Percentiles rank a stretch among this genome's conserved stretches.
phyloP scores from a whole-genome alignment of 1,284 basidiomycete species.

The Cryptococcus sp. region DNA sequence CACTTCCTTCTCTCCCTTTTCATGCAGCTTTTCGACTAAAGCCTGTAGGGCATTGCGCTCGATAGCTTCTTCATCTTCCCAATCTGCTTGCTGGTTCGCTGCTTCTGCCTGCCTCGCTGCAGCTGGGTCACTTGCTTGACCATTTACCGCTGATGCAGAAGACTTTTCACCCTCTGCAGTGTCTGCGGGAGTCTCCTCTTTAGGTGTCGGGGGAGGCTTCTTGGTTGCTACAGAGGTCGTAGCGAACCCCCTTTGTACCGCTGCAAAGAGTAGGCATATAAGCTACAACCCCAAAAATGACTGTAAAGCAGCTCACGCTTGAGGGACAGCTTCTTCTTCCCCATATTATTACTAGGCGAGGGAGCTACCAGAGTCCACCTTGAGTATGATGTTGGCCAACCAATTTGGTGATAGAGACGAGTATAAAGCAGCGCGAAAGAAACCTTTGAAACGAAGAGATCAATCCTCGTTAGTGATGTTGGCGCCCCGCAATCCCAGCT shows the following conservation, averaged over 20 bases:
- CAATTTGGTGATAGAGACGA: too few species aligned
- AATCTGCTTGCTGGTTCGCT: conserved; percentile 11
- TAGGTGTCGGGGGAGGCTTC: conserved; percentile 55
- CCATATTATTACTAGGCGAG: conserved; percentile 56
- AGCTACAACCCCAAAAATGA: neutral
- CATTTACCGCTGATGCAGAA: conserved; percentile 11
- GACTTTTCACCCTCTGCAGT: conserved; percentile 1
- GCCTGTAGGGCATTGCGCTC: conserved; percentile 29
- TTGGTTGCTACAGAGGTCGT: conserved; percentile 77
- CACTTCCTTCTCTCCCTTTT: conserved; percentile 87
- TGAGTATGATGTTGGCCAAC: too few species aligned
- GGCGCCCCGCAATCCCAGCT: too few species aligned
- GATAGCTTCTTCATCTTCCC: conserved; percentile 28
- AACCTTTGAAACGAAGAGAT: too few species aligned
- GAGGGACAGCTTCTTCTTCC: conserved; percentile 81
- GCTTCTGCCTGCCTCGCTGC: neutral
- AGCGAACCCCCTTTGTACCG: conserved; percentile 66
- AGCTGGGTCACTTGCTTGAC: too few species aligned
- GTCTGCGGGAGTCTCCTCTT: conserved; percentile 32
- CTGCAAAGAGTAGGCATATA: conserved; percentile 14
- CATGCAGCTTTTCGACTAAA: conserved; percentile 78
- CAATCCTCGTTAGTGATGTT: too few species aligned
- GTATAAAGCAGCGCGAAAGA: too few species aligned
- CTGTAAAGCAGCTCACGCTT: conserved; percentile 64
- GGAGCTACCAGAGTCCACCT: too few species aligned